Conservation (phyloP, 768 basidiomycete species). For the Tricholoma hemisulphureum region DNA sequence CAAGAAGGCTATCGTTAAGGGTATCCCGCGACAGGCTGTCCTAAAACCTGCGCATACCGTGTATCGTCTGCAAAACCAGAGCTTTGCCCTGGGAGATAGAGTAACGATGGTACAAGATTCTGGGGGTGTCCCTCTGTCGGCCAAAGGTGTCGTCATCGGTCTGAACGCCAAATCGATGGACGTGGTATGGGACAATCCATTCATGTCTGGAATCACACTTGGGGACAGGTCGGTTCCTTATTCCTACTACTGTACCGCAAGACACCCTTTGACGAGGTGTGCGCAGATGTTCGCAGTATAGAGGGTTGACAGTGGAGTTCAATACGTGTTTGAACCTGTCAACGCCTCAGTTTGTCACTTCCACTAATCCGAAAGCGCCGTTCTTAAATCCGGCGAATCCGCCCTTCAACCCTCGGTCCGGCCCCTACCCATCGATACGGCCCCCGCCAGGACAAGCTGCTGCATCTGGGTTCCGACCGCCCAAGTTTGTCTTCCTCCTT, state of each 20-base stretch:
- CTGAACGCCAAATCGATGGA: slow-evolving; percentile 87
- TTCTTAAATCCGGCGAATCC: slow-evolving; percentile 42
- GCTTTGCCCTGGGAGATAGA: slow-evolving; percentile 85
- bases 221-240: slow-evolving; percentile 61
- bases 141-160: slow-evolving; percentile 93
- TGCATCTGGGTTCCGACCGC: slow-evolving; percentile 66
- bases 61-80: slow-evolving; percentile 87
- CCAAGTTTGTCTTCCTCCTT: slow-evolving; percentile 30
- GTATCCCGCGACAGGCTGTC: slow-evolving; percentile 89
- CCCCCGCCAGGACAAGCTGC: slow-evolving; percentile 52
- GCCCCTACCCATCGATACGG: slow-evolving; percentile 61
- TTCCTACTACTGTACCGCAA: not conserved
- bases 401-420: slow-evolving; percentile 67
- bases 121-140: slow-evolving; percentile 84
- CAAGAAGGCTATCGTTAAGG: slow-evolving; percentile 92
- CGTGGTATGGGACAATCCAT: slow-evolving; percentile 93
- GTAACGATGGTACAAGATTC: slow-evolving; percentile 97
- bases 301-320: slow-evolving; percentile 86
- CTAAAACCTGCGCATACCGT: slow-evolving; percentile 90
- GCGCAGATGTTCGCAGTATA: slow-evolving; percentile 83
- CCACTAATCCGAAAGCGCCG: slow-evolving; percentile 61
- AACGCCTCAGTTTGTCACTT: slow-evolving; percentile 78
- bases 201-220: slow-evolving; percentile 89
- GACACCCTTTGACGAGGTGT: slow-evolving; percentile 4
- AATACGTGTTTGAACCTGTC: slow-evolving; percentile 88